Evolutionary conservation across 305 asterid species (phyloP), one percentile per base, ranked within the genome.

Genomic region (Solanum hybrid): DNA sequence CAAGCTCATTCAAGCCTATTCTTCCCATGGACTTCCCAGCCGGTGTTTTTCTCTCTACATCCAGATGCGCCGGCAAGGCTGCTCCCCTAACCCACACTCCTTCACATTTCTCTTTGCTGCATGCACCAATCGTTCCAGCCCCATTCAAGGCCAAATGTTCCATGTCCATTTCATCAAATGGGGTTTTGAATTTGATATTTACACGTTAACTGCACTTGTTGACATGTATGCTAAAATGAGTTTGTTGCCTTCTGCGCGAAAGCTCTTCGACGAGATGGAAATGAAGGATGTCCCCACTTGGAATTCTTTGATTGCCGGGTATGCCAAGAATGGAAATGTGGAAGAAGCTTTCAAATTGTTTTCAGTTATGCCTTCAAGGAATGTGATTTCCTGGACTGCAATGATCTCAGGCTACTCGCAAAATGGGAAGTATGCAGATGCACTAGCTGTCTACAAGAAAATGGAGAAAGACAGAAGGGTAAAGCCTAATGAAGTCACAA

Each of bases 211-310:
- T 86, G 95, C 98, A 42, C 89, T 96, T 92, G 91, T 95, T 8
- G 96, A 95, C 94, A 97, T 95, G 98, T 96, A 96, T 89, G 94
- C 97, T 51, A 95, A 96, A 79, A 88, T 95, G 95, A 98, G 98
- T 3, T 87, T 92, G 73, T 22, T 94, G 90, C 88, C 79, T 91
- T 87, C 91, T 12, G 96, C 97, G 1, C 92, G 94, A 34, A 95
- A 90, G 84, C 90, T 89, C 73, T 97, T 97, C 78, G 96, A 94
- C 69, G 95, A 93, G 92, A 94, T 94, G 93, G 78, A 42, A 37
- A 76, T 56, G 26, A 94, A 90, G 90, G 96, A 93, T 75, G 86
- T 91, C 37, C 96, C 98, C 88, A 93, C 95, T 32, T 97, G 98
- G 99, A 97, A 95, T 88, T 92, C 97, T 79, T 88, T 95, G 93